These are phyloP conservation scores for Mucor ambiguus DNA, from an alignment of 371 early-diverging fungal species.

Conservation along the genomic window DNA sequence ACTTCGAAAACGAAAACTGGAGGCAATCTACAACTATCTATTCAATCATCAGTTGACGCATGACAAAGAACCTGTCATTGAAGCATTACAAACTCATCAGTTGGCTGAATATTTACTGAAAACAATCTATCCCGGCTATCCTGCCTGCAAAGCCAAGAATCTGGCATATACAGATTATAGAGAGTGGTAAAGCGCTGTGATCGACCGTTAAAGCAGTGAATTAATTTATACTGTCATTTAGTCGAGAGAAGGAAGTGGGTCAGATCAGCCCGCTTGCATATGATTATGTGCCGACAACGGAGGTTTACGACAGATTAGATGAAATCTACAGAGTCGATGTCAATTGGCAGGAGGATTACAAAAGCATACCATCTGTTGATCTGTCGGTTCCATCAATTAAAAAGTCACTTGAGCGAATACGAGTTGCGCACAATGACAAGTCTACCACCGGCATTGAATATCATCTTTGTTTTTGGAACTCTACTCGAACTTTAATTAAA, in stretches of 20 bases:
- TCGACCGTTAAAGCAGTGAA: background rate
- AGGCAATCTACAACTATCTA: conserved; percentile 20
- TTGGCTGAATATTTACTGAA: conserved; percentile 22
- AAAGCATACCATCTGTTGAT: background rate
- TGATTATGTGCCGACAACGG: conserved; percentile 30
- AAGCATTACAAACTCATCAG: conserved; percentile 25
- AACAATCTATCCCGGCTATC: conserved; percentile 30
- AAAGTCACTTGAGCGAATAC: conserved; percentile 22
- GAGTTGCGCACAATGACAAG: background rate
- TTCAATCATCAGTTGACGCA: conserved; percentile 15
- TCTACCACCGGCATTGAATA: conserved; percentile 12
- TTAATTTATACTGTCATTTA: background rate
- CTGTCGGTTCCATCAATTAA: conserved; percentile 11
- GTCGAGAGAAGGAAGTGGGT: conserved; percentile 19
- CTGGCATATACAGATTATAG: conserved; percentile 27
- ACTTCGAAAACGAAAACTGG: conserved; percentile 25
- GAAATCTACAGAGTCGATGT: conserved; percentile 22
- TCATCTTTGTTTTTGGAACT: conserved; percentile 30
- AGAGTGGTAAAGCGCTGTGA: conserved; percentile 15
- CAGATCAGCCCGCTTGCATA: conserved; percentile 22
- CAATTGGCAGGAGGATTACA: conserved; percentile 14
- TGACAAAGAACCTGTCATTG: conserved; percentile 14
- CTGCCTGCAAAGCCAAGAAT: conserved; percentile 26
- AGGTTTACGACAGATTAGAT: conserved; percentile 26
- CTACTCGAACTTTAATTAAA: conserved; percentile 23